These are phyloP conservation scores for Microsporum ferrugineum DNA, from an alignment of 2,329 filamentous ascomycete species.

Conservation along the genomic window DNA sequence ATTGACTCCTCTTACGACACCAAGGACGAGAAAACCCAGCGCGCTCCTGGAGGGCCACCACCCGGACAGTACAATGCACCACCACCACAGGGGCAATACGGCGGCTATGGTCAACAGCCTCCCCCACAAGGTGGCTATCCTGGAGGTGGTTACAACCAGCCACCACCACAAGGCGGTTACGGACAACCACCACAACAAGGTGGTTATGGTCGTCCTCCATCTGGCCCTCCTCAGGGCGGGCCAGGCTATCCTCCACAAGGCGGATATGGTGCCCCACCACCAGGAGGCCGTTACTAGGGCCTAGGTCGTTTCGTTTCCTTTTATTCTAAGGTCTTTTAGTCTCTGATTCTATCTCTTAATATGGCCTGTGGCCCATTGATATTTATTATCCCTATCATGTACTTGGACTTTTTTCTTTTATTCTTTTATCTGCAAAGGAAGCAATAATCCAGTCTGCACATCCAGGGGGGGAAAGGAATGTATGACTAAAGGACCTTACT, in stretches of 20 bases:
- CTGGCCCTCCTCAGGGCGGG: slow-evolving; percentile 12
- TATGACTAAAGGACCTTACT: neutral
- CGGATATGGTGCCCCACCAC: slow-evolving; percentile 16
- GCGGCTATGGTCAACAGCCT: slow-evolving; percentile 21
- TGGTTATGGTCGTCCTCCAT: slow-evolving; percentile 14
- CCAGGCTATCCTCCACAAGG: slow-evolving; percentile 17
- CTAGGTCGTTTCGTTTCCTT: neutral
- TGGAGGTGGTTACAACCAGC: slow-evolving; percentile 21
- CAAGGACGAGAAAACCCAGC: slow-evolving; percentile 49
- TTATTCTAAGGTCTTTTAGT: neutral
- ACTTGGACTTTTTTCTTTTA: neutral
- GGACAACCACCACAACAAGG: slow-evolving; percentile 18
- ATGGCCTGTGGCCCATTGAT: neutral
- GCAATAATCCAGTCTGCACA: neutral
- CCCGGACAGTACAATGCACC: slow-evolving; percentile 27
- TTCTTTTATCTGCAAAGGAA: neutral
- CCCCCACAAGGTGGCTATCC: slow-evolving; percentile 17
- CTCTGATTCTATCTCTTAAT: neutral
- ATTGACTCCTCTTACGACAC: slow-evolving; percentile 56
- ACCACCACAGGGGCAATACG: slow-evolving; percentile 16
- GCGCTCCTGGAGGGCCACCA: slow-evolving; percentile 20
- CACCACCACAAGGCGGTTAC: slow-evolving; percentile 18
- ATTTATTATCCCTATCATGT: neutral
- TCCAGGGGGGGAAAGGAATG: neutral
- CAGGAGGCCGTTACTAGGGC: slow-evolving; percentile 12